Percentiles rank a stretch among this genome's conserved stretches.
phyloP scores from a whole-genome alignment of 805 yeast species.

The Kregervanrija delftensis region DNA sequence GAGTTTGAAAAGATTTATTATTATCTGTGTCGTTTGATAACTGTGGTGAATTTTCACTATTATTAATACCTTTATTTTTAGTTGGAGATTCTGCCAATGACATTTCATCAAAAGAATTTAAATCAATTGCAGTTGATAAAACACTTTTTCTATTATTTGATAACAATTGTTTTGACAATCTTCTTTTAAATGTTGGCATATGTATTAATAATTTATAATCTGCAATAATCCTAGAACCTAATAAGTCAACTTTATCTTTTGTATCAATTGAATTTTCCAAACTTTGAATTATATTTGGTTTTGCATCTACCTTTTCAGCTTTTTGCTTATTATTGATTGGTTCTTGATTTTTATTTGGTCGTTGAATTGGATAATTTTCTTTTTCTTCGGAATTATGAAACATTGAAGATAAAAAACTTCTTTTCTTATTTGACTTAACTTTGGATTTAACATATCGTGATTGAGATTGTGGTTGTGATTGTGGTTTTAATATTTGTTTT shows the following conservation, averaged over 20 bases:
- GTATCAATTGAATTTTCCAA: conserved; percentile 4
- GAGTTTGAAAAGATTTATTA: conserved; percentile 23
- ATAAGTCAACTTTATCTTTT: conserved; percentile 44
- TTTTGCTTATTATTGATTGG: no score
- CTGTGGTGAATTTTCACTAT: background rate
- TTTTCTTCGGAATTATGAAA: conserved; percentile 3
- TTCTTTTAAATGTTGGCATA: conserved; percentile 13
- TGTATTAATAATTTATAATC: conserved; percentile 45
- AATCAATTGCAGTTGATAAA: conserved; percentile 14
- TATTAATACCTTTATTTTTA: conserved; percentile 2
- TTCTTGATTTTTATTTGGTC: background rate
- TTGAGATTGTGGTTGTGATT: conserved; percentile 1
- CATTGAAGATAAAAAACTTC: conserved; percentile 6
- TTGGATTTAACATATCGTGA: no score
- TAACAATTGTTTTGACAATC: conserved; percentile 20
- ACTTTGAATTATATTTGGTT: conserved; percentile 1
- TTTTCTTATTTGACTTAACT: conserved; percentile 1
- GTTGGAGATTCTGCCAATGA: conserved; percentile 19
- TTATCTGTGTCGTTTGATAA: background rate
- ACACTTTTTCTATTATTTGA: conserved; percentile 16
- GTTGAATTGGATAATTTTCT: conserved; percentile 1
- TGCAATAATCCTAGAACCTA: conserved; percentile 65
- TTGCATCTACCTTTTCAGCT: background rate
- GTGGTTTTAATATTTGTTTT: background rate
- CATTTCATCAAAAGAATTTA: conserved; percentile 10